phyloP scores from a whole-genome alignment of 148 eudicot species.

The Rhododendron williamsianum region DNA sequence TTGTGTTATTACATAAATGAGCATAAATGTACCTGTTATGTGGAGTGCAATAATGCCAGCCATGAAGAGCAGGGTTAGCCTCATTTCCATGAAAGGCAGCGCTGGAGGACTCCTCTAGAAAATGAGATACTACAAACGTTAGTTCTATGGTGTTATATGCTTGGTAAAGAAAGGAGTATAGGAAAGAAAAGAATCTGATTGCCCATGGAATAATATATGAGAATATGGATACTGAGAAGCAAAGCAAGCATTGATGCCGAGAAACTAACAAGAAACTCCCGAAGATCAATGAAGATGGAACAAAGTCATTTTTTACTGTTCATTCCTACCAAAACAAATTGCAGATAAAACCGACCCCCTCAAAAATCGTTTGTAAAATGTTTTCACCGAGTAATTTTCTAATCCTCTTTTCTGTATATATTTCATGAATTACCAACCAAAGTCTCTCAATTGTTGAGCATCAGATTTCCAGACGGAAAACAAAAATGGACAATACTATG shows the following conservation, averaged over 20 bases:
- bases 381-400: background rate
- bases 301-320: background rate
- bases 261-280: background rate
- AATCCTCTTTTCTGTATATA: background rate
- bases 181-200: constrained; percentile 6
- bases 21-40: constrained; percentile 14
- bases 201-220: background rate
- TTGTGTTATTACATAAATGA: background rate
- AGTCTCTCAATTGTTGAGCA: background rate
- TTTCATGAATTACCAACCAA: background rate
- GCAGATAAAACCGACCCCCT: background rate
- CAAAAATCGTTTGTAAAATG: background rate
- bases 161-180: background rate
- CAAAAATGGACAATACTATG: no score
- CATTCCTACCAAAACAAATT: background rate
- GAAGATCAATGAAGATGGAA: background rate
- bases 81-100: background rate
- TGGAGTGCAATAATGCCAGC: constrained; percentile 19
- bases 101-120: background rate
- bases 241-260: constrained; percentile 16
- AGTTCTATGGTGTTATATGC: background rate
- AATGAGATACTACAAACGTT: background rate
- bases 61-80: constrained; percentile 16
- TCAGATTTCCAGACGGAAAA: background rate
- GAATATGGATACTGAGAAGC: constrained; percentile 12